Base-by-base conservation (phyloP, 345 rosid species). In the Ailanthus altissimus region DNA sequence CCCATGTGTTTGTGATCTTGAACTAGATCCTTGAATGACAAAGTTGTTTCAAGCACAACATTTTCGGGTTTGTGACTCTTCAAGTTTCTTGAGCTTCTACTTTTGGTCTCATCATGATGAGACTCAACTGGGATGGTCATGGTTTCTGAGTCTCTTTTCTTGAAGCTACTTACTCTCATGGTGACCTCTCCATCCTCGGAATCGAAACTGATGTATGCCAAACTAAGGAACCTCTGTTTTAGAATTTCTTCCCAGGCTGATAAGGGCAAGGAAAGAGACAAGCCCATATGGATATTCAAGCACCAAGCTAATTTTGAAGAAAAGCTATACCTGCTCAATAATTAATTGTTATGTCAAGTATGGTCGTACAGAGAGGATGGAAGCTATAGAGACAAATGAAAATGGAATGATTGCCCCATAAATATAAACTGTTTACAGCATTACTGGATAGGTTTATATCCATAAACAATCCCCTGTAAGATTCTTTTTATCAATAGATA, bases 231-330 rank as follows among this genome's bases (percentile, higher is more conserved):
- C 70, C 80, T 56, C 64, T 75, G 81, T 11, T 76, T 75, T 1
- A 77, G 63, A 42, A 81, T 80, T 63, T 81, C 85, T 72, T 83
- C 76, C 85, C 88, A 81, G 59, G 86, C 84, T 56, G 91, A 78
- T n/a, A 46, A 70, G 40, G 84, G 79, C 67, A 78, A 72, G 8
- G 91, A 88, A 59, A 86, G 77, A 0, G 82, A 82, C 49, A 81
- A 76, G 56, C 91, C 86, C 87, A 84, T 81, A 54, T 1, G 38
- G 42, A 54, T 64, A 53, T 45, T 42, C 59, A 71, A 67, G 51
- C 70, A 25, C 47, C 60, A 36, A 62, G 5, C 65, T 3, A 59
- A 32, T 53, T 53, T 21, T 16, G 13, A 20, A 8, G 49, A 8
- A 60, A 60, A 25, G 6, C 20, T 47, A 28, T 54, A 43, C 81